These are phyloP conservation scores for Ajuga chamaepitys DNA, from an alignment of 257 asterid species.

Conservation along the genomic window DNA sequence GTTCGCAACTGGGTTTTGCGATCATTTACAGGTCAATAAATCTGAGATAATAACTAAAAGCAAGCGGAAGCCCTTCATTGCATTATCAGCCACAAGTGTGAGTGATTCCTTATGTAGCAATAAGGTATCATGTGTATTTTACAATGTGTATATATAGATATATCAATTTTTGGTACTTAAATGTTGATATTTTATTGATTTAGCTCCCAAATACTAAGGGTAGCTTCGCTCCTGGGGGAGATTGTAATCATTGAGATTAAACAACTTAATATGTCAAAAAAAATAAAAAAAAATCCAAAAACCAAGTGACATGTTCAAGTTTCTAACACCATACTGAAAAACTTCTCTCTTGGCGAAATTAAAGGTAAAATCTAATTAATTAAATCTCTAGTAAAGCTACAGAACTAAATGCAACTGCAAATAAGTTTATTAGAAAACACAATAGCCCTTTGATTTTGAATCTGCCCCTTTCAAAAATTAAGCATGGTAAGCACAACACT, in stretches of 20 bases:
- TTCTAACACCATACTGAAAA: not conserved
- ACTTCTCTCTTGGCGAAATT: not conserved
- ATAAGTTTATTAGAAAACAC: slow-evolving; percentile 3
- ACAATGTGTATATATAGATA: too few species aligned
- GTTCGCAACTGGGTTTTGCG: not conserved
- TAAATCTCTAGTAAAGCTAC: not conserved
- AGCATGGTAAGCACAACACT: not conserved
- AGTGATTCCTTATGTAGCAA: too few species aligned
- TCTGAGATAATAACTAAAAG: not conserved
- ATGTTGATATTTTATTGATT: too few species aligned
- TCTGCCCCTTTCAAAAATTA: not conserved
- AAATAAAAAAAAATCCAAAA: not conserved
- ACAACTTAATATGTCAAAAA: not conserved
- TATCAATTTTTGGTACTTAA: too few species aligned
- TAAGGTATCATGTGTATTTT: too few species aligned
- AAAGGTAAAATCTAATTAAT: not conserved
- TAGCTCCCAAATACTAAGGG: too few species aligned
- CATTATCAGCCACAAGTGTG: slow-evolving; percentile 6
- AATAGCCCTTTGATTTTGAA: not conserved
- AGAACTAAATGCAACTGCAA: not conserved
- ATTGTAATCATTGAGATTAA: not conserved
- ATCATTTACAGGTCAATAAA: not conserved
- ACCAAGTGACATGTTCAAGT: not conserved
- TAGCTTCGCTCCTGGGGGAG: too few species aligned
- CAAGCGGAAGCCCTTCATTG: not conserved